Evolutionary conservation across 73 alveolate genomes (phyloP), one percentile per base, ranked within the genome.

Genomic region (Paraurostyla sp.): DNA sequence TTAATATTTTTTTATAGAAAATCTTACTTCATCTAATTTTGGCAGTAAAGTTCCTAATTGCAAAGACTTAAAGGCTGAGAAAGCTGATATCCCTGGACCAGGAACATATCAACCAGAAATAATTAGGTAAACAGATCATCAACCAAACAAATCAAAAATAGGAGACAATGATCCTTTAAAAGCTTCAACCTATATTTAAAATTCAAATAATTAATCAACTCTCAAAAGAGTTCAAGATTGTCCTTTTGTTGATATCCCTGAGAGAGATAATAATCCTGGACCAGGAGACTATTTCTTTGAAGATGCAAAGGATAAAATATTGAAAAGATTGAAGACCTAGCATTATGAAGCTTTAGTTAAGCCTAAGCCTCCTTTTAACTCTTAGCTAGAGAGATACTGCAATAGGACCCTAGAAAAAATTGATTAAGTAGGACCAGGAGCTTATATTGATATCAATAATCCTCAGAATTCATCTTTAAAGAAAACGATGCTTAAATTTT

Each of bases 11-110:
- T 16, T 48, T 73, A 13, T 73, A 73, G 86, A 18, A 73, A 45
- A 15, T 48, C 42, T 16, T 2, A 23, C 65, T 6, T 1, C 56
- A 16, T 51, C 52, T 15, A 43, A 13, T 0, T 73, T 73, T 73
- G 50, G 40, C 7, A 73, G 86, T 73, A 73, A 73, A 48, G 86
- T 73, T 2, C 86, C 86, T 4, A 73, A 73, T 46, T 73, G 86
- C 71, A 73, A 73, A 35, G 65, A 73, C 33, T 13, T 4, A 11
- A 73, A 65, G 36, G 41, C 13, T 6, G 82, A 65, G 3, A 65
- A 65, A 11, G 82, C 82, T 3, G 82, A 65, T 1, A 15, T 65
- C 15, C 82, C 82, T 1, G 82, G 82, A 40, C 82, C 82, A 18
- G 82, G 82, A 13, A 1, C 27, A 1, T 65, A 65, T 65, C 60